A percentile compares a stretch with the other conserved stretches of the same genome.
Evolutionary conservation across 2,329 filamentous ascomycete genomes (phyloP).

Genomic region (Kalmusia sp.): DNA sequence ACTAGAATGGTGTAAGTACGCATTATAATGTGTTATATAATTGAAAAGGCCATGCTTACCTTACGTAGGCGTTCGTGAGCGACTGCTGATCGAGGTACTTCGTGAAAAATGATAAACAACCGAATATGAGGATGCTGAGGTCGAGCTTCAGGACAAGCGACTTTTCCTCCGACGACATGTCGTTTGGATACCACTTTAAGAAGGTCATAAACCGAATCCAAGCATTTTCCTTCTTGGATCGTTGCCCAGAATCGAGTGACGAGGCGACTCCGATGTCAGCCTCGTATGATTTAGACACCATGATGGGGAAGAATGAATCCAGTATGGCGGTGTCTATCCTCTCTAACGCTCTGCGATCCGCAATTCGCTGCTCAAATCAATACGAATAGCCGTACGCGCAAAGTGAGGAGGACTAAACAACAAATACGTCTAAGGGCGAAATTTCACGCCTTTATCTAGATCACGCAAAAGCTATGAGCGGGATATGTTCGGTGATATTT

Average conservation of each 20-base stretch:
- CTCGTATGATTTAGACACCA: not conserved
- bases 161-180: constrained; percentile 44
- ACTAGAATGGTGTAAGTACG: not conserved
- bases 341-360: not conserved
- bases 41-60: no score
- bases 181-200: constrained; percentile 41
- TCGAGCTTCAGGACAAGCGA: constrained; percentile 47
- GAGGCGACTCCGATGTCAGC: not conserved
- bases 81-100: constrained; percentile 46
- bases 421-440: not conserved
- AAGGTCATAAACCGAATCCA: constrained; percentile 19
- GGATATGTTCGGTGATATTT: not conserved
- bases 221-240: constrained; percentile 1
- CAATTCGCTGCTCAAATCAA: not conserved
- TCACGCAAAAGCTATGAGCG: not conserved
- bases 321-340: not conserved
- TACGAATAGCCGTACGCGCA: not conserved
- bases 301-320: not conserved
- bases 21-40: not conserved
- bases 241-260: not conserved
- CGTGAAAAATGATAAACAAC: constrained; percentile 51
- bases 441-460: not conserved
- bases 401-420: not conserved
- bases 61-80: constrained; percentile 20
- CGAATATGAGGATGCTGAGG: constrained; percentile 48